Evolutionary conservation across 2,329 filamentous ascomycete species (phyloP).

Genomic region (Aureobasidium namibiae): DNA sequence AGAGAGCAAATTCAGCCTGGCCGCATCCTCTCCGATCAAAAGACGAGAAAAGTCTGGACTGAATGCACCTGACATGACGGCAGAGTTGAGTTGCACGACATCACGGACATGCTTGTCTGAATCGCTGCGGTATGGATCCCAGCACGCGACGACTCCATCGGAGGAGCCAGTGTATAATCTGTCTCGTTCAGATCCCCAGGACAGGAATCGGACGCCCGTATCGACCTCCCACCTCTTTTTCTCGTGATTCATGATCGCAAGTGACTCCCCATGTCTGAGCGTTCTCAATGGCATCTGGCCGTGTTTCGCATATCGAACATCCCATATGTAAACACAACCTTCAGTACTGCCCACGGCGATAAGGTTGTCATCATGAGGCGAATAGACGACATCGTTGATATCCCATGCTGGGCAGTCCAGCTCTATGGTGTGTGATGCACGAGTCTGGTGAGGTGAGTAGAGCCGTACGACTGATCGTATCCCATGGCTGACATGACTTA

Average conservation of each 20-base stretch:
- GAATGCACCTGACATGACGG: constrained; percentile 51
- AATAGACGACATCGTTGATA: constrained; percentile 50
- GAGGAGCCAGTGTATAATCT: constrained; percentile 53
- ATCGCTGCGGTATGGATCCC: constrained; percentile 47
- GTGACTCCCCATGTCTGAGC: constrained; percentile 43
- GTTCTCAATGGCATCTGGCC: constrained; percentile 38
- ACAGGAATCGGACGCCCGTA: constrained; percentile 49
- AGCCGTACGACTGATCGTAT: constrained; percentile 45
- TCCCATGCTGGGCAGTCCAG: constrained; percentile 51
- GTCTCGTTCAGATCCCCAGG: constrained; percentile 46
- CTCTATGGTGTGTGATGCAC: constrained; percentile 29
- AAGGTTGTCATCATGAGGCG: constrained; percentile 40
- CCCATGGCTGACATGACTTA: constrained; percentile 27
- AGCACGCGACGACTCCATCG: constrained; percentile 52
- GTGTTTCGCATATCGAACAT: constrained; percentile 35
- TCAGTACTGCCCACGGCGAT: constrained; percentile 54
- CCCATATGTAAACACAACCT: constrained; percentile 54
- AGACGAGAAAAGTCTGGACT: constrained; percentile 48
- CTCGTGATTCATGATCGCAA: constrained; percentile 40
- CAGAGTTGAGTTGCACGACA: constrained; percentile 40
- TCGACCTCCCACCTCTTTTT: constrained; percentile 43
- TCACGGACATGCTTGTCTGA: constrained; percentile 47
- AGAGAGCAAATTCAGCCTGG: constrained; percentile 45
- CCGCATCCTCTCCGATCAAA: constrained; percentile 49
- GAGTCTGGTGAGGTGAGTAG: constrained; percentile 36